These are phyloP conservation scores for Rachicladosporium sp. DNA, from an alignment of 2,329 filamentous ascomycete genomes.

Conservation along the genomic window DNA sequence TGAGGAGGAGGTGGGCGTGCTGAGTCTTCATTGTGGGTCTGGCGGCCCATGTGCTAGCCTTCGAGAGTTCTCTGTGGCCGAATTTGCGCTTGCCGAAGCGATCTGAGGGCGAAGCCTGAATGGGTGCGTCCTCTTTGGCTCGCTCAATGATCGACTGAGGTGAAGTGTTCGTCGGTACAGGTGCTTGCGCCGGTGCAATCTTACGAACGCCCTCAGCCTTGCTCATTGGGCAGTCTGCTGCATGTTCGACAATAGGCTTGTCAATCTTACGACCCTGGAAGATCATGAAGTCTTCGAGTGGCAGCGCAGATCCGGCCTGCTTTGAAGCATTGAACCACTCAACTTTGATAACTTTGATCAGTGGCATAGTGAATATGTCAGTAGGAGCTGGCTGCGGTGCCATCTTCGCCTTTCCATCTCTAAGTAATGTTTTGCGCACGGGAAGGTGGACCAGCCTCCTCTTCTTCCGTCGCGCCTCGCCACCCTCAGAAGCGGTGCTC, in stretches of 20 bases:
- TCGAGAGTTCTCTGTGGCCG: conserved; percentile 4
- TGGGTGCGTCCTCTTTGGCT: conserved; percentile 33
- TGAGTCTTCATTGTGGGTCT: conserved; percentile 17
- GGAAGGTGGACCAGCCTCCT: too few relatives aligned
- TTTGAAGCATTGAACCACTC: conserved; percentile 43
- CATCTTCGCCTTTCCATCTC: too few relatives aligned
- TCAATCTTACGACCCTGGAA: conserved; percentile 35
- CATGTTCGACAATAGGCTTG: not conserved
- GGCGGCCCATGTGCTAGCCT: conserved; percentile 14
- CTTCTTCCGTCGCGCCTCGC: not conserved
- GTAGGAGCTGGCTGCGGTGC: too few relatives aligned
- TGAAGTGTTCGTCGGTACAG: too few relatives aligned
- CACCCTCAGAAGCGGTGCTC: conserved; percentile 25
- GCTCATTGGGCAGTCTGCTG: too few relatives aligned
- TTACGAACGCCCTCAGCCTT: too few relatives aligned
- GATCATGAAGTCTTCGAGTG: conserved; percentile 37
- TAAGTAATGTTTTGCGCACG: too few relatives aligned
- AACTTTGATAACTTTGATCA: conserved; percentile 38
- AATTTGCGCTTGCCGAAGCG: conserved; percentile 17
- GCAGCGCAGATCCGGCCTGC: conserved; percentile 29
- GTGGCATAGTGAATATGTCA: too few relatives aligned
- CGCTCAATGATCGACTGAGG: conserved; percentile 32
- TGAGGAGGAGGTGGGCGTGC: conserved; percentile 42
- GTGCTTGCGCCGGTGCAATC: too few relatives aligned
- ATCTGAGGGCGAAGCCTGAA: conserved; percentile 7